Evolutionary conservation across 306 rosid genomes (phyloP).

Genomic region (Lupinus albus): DNA sequence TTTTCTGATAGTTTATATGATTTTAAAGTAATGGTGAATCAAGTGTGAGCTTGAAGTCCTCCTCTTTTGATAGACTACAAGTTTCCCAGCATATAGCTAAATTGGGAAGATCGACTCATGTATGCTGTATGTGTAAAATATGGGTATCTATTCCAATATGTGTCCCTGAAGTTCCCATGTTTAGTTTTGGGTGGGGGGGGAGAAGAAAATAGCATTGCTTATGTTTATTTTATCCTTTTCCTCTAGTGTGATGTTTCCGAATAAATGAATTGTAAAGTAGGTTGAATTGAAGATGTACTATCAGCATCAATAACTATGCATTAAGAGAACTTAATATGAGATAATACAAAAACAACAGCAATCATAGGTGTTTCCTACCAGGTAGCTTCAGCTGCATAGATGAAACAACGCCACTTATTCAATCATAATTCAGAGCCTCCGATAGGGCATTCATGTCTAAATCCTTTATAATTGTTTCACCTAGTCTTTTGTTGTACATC

Average conservation of each 20-base stretch:
- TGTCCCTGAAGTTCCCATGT: not conserved
- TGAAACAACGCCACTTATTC: no score
- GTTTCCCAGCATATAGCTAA: constrained; percentile 2
- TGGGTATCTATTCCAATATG: not conserved
- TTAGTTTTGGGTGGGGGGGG: not conserved
- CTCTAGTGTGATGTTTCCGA: not conserved
- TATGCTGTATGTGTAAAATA: not conserved
- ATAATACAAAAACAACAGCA: not conserved
- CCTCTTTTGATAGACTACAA: no score
- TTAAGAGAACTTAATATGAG: not conserved
- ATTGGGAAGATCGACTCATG: constrained; percentile 14
- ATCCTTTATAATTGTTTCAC: no score
- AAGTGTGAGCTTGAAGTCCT: not conserved
- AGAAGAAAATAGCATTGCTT: not conserved
- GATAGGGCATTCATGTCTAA: no score
- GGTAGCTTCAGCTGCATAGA: no score
- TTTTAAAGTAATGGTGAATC: not conserved
- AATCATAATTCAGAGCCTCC: no score
- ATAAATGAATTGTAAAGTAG: not conserved
- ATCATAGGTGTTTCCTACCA: no score
- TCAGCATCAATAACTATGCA: not conserved
- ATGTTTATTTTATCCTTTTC: no score
- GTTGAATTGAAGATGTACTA: constrained; percentile 10
- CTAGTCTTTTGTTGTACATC: not conserved
- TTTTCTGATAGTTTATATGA: not conserved